Evolutionary conservation across 1,139 yeast genomes (phyloP).

Genomic region (Yarrowia galli): DNA sequence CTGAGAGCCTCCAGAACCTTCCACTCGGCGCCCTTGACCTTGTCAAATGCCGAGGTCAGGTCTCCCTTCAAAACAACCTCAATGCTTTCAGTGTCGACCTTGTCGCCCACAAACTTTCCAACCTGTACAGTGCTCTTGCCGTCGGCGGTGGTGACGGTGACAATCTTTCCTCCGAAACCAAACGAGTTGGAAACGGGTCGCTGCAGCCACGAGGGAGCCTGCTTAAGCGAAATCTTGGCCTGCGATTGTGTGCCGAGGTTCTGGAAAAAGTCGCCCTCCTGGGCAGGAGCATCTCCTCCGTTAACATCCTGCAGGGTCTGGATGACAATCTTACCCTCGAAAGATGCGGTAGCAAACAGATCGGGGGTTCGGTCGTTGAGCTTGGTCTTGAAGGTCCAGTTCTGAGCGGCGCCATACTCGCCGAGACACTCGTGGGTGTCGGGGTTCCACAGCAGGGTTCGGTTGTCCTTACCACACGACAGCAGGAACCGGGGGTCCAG

Average conservation of each 20-base stretch:
- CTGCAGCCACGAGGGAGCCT: slow-evolving; percentile 90
- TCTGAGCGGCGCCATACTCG: slow-evolving; percentile 88
- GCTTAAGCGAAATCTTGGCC: slow-evolving; percentile 64
- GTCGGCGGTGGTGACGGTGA: slow-evolving; percentile 58
- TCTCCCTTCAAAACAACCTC: slow-evolving; percentile 31
- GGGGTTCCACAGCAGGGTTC: slow-evolving; percentile 92
- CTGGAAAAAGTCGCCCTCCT: slow-evolving; percentile 81
- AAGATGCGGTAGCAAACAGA: slow-evolving; percentile 89
- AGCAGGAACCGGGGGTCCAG: slow-evolving; percentile 80
- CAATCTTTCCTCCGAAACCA: slow-evolving; percentile 94
- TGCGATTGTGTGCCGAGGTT: slow-evolving; percentile 74
- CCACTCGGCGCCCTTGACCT: slow-evolving; percentile 57
- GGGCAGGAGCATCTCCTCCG: slow-evolving; percentile 56
- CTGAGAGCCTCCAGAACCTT: slow-evolving; percentile 66
- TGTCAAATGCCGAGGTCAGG: slow-evolving; percentile 13
- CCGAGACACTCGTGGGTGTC: slow-evolving; percentile 72
- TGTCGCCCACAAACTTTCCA: slow-evolving; percentile 57
- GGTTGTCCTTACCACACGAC: slow-evolving; percentile 91
- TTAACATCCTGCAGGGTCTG: slow-evolving; percentile 85
- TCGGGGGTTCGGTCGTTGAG: slow-evolving; percentile 93
- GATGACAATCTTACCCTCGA: slow-evolving; percentile 82
- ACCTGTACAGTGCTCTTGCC: slow-evolving; percentile 58
- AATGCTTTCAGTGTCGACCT: slow-evolving; percentile 35
- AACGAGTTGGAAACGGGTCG: slow-evolving; percentile 79
- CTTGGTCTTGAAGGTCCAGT: slow-evolving; percentile 89